Base-by-base conservation (phyloP, 352 stramenopile genomes). In the Thalassiosira mediterranea region DNA sequence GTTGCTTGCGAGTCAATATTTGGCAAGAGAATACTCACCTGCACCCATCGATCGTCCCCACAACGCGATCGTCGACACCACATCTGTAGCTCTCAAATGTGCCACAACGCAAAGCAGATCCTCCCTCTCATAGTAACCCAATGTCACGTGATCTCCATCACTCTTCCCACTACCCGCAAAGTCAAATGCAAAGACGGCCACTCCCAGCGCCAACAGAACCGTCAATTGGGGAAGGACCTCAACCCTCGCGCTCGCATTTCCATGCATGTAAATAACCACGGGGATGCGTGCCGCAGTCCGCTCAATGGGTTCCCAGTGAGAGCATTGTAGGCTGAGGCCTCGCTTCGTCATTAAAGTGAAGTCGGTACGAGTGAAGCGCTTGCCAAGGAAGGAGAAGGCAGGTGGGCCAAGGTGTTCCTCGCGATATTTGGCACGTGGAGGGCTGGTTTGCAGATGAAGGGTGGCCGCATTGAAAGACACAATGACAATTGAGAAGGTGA, bases 1-100 rank as follows among this genome's bases (percentile, higher is more conserved):
- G n/a, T n/a, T n/a, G n/a, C n/a, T n/a, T n/a, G n/a, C n/a, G n/a
- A n/a, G n/a, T n/a, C n/a, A n/a, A n/a, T n/a, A n/a, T n/a, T n/a
- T n/a, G n/a, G 19, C 28, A 25, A 25, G 21, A 25, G 26, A 31
- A 23, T 25, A 65, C 66, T 58, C 25, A 21, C 95, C 95, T 5
- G 96, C 96, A 28, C 96, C 96, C 96, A 98, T 98, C 73, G 90
- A 97, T 59, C 96, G 75, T 1, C 96, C 96, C 96, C 96, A 98
- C 0, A 98, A 73, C 8, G 92, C 96, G 38, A 98, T 96, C 2
- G 92, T 93, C 37, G 87, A 95, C 10, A 97, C 90, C 25, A 91
- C 89, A 60, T 90, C 88, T 0, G 90, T 94, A 3, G 73, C 73
- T 1, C 96, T 93, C 15, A 98, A 87, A 81, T 98, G 90, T 26